Base-by-base conservation (phyloP, 2,329 filamentous ascomycete genomes). In the Alternaria rosae region DNA sequence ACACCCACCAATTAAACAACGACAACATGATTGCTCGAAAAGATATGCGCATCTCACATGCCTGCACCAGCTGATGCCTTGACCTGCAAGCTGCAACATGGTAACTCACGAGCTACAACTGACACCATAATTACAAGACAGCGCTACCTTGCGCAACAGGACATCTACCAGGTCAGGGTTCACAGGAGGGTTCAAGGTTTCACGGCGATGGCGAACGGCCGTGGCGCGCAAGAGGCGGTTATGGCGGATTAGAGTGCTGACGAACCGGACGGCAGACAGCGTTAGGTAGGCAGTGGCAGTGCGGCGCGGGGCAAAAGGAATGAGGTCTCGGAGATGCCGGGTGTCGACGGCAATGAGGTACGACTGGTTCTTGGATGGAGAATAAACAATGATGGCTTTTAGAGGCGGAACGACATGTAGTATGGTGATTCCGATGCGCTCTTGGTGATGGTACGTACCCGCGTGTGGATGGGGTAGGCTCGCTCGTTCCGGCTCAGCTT, bases 401-500 rank as follows among this genome's bases (percentile, higher is more conserved):
- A 8, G 20, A 23, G 28, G 47, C 47, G 13, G 32, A 23, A 6
- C 11, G 41, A 23, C 35, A 20, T 23, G 17, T 3, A 23, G 28
- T 6, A 32, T 30, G 47, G 30, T 13, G 30, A 38, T 32, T 8
- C 47, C 30, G 47, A 25, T 23, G 47, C 28, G 47, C 11, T 20
- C n/a, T 15, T 25, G 28, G 17, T 35, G 13, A 44, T 30, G 17
- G 26, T 44, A 43, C 26, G 28, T 15, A 23, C 48, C 15, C 9
- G 8, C 6, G 25, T n/a, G 38, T 44, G 41, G 20, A 17, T 28
- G 20, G 21, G 20, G 21, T 17, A 25, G 17, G 26, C 20, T 57
- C 50, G 52, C 58, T 45, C 53, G n/a, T 47, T 57, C 53, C 53
- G 53, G 45, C 45, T 52, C 54, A 48, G 52, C 45, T 51, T 52